Conservation (phyloP, 2,329 filamentous ascomycete species). For the Aureobasidium melanogenum region DNA sequence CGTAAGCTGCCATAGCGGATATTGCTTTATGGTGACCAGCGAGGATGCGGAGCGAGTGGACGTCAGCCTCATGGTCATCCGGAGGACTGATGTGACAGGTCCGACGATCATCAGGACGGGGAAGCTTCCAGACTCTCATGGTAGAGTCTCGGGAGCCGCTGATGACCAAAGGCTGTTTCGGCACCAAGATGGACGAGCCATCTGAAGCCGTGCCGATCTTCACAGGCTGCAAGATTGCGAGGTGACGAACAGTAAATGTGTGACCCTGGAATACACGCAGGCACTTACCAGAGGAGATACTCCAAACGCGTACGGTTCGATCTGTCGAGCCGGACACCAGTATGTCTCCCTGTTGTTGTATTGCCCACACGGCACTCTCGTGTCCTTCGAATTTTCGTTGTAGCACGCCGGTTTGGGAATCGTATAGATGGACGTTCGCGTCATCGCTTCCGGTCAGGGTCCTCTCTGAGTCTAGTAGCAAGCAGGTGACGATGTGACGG, state of each 20-base stretch:
- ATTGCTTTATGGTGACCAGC: slow-evolving; percentile 87
- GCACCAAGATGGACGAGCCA: slow-evolving; percentile 71
- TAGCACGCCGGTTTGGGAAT: slow-evolving; percentile 85
- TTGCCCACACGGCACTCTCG: slow-evolving; percentile 93
- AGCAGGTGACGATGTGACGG: slow-evolving; percentile 93
- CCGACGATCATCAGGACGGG: slow-evolving; percentile 64
- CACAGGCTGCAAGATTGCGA: slow-evolving; percentile 86
- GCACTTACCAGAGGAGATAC: slow-evolving; percentile 85
- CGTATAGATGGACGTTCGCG: slow-evolving; percentile 94
- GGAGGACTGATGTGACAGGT: slow-evolving; percentile 74
- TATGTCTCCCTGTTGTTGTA: slow-evolving; percentile 95
- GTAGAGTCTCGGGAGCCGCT: slow-evolving; percentile 94
- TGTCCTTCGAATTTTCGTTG: slow-evolving; percentile 80
- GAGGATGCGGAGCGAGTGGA: slow-evolving; percentile 84
- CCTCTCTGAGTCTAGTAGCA: slow-evolving; percentile 97
- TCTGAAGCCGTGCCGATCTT: slow-evolving; percentile 47
- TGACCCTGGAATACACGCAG: slow-evolving; percentile 96
- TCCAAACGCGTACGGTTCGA: slow-evolving; percentile 92
- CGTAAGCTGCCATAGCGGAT: slow-evolving; percentile 87
- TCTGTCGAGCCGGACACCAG: slow-evolving; percentile 95
- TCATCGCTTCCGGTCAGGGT: slow-evolving; percentile 97
- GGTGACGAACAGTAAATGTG: slow-evolving; percentile 89
- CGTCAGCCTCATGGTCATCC: slow-evolving; percentile 64
- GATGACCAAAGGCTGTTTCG: slow-evolving; percentile 89
- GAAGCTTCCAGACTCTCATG: slow-evolving; percentile 87